Percentiles rank a stretch among this genome's conserved stretches.
These are phyloP conservation scores for Rheum nobile DNA, from an alignment of 148 eudicot genomes.

Conservation along the genomic window DNA sequence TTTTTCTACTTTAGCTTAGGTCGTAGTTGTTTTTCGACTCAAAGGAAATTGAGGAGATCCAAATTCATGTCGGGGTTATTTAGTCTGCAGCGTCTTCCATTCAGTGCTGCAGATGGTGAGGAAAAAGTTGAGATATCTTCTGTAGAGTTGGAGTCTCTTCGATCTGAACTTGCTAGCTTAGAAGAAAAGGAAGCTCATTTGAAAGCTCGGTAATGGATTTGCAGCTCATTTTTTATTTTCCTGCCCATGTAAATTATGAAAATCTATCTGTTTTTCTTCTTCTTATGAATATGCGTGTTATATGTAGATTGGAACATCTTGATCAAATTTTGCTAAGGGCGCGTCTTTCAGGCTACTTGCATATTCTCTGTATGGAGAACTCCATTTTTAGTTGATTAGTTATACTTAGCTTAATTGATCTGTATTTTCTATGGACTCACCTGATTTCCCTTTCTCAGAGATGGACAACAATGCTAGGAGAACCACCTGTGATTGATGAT, in stretches of 20 bases:
- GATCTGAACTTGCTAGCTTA: conserved; percentile 60
- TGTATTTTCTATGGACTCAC: background rate
- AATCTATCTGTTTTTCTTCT: background rate
- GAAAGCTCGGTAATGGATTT: conserved; percentile 66
- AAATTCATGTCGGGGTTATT: conserved; percentile 65
- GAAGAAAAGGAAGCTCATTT: conserved; percentile 83
- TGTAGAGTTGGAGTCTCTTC: conserved; percentile 72
- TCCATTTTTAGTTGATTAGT: background rate
- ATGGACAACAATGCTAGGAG: conserved; percentile 95
- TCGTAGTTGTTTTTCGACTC: conserved; percentile 28
- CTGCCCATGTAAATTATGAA: background rate
- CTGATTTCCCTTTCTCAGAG: conserved; percentile 29
- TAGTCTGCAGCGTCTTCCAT: conserved; percentile 44
- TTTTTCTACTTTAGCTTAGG: conserved; percentile 34
- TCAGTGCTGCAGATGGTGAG: conserved; percentile 54
- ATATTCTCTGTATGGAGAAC: conserved; percentile 39
- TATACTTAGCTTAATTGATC: background rate
- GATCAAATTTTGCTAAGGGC: conserved; percentile 68
- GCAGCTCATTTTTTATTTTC: background rate
- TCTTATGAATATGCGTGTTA: background rate
- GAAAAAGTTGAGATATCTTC: conserved; percentile 81
- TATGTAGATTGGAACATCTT: conserved; percentile 62
- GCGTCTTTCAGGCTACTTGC: conserved; percentile 78
- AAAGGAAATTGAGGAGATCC: conserved; percentile 45
- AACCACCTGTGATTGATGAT: conserved; percentile 84